A percentile compares a stretch with the other conserved stretches of the same genome.
These are phyloP conservation scores for Penicillium sp. DNA, from an alignment of 2,329 filamentous ascomycete species.

Conservation along the genomic window DNA sequence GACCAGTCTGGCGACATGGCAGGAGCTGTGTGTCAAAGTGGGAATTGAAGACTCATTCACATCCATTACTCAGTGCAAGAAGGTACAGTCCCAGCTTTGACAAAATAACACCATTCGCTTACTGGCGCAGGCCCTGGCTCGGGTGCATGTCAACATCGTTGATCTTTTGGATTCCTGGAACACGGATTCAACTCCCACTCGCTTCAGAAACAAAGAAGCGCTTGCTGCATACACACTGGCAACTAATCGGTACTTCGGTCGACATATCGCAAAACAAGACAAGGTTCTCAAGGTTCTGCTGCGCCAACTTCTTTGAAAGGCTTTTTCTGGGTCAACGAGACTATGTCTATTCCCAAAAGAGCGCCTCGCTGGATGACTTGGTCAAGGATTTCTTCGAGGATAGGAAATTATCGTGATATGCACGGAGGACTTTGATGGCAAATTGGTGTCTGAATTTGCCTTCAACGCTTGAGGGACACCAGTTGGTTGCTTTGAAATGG, in stretches of 20 bases:
- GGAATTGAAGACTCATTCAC: constrained; percentile 10
- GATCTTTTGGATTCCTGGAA: constrained; percentile 30
- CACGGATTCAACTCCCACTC: constrained; percentile 1
- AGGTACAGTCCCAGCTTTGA: constrained; percentile 14
- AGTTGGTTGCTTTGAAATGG: too few relatives aligned
- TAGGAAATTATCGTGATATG: too few relatives aligned
- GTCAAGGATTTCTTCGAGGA: too few relatives aligned
- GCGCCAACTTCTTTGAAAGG: constrained; percentile 13
- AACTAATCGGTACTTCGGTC: constrained; percentile 12
- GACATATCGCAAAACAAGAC: constrained; percentile 22
- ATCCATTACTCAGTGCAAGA: constrained; percentile 31
- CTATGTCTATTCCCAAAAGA: neutral
- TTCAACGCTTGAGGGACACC: too few relatives aligned
- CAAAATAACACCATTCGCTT: neutral
- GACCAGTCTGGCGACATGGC: constrained; percentile 22
- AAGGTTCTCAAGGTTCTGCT: constrained; percentile 22
- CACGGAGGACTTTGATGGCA: too few relatives aligned
- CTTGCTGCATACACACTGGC: constrained; percentile 21
- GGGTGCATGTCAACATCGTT: constrained; percentile 31
- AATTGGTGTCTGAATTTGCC: too few relatives aligned
- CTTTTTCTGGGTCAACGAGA: neutral
- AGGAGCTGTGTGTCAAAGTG: constrained; percentile 27
- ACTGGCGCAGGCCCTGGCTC: constrained; percentile 21
- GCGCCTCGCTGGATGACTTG: too few relatives aligned
- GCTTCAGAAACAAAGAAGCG: constrained; percentile 13